These are phyloP conservation scores for Sonneratia alba DNA, from an alignment of 345 rosid species.

Conservation along the genomic window DNA sequence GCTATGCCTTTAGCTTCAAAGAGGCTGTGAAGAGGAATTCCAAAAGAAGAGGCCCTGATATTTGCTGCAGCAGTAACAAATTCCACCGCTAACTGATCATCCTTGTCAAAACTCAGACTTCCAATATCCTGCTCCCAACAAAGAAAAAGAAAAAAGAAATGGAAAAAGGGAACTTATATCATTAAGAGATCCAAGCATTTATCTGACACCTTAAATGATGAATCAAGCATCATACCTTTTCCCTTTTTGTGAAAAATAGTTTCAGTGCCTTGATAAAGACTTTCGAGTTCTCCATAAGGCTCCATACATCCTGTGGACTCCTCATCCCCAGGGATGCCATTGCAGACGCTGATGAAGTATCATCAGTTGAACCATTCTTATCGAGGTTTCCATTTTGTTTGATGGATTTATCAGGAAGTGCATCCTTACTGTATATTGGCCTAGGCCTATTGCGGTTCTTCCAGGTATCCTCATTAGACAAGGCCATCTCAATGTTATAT, in stretches of 20 bases:
- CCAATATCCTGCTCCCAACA: conserved; percentile 65
- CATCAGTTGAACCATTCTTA: conserved; percentile 30
- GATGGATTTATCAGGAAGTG: conserved; percentile 36
- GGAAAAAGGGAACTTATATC: neutral
- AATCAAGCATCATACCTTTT: conserved; percentile 40
- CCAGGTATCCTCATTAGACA: conserved; percentile 96
- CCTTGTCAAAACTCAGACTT: conserved; percentile 87
- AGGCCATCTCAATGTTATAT: conserved; percentile 79
- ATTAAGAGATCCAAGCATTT: neutral
- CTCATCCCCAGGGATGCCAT: conserved; percentile 83
- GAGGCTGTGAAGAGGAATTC: conserved; percentile 87
- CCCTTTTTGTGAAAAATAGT: conserved; percentile 60
- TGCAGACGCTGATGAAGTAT: conserved; percentile 40
- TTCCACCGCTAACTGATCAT: conserved; percentile 97
- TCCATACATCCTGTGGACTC: conserved; percentile 97
- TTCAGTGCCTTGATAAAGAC: conserved; percentile 77
- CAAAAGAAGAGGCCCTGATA: conserved; percentile 88
- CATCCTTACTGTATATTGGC: conserved; percentile 68
- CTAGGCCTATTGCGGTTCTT: conserved; percentile 68
- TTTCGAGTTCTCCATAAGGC: conserved; percentile 66
- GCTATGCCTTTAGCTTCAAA: conserved; percentile 99
- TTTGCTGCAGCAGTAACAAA: conserved; percentile 98
- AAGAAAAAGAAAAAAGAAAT: conserved; percentile 3
- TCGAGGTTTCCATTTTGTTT: conserved; percentile 58
- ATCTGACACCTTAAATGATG: neutral